Evolutionary conservation across 2,329 filamentous ascomycete species (phyloP).

Genomic region (Aspergillus vadensis): DNA sequence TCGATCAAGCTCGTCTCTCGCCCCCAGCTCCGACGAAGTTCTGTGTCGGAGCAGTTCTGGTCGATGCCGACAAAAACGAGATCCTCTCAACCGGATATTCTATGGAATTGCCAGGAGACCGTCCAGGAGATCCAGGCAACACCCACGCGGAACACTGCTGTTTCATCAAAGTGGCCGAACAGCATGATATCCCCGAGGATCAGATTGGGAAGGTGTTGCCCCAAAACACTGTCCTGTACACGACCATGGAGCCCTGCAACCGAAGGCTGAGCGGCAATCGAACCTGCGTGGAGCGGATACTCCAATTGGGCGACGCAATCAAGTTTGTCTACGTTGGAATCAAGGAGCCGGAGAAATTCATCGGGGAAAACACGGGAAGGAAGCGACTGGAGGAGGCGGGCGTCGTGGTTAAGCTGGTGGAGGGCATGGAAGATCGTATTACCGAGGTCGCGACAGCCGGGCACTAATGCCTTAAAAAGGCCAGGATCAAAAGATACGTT

Average conservation of each 20-base stretch:
- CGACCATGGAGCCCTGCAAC: slow-evolving; percentile 52
- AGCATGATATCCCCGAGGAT: slow-evolving; percentile 39
- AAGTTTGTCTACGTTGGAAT: slow-evolving; percentile 44
- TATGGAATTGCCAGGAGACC: slow-evolving; percentile 41
- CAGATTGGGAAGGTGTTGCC: slow-evolving; percentile 42
- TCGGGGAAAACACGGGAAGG: slow-evolving; percentile 35
- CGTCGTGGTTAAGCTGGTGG: slow-evolving; percentile 19
- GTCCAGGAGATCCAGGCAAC: slow-evolving; percentile 41
- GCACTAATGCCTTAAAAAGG: neutral
- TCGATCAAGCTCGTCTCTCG: slow-evolving; percentile 39
- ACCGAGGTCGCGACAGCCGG: slow-evolving; percentile 16
- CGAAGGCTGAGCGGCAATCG: slow-evolving; percentile 44
- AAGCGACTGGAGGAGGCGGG: slow-evolving; percentile 22
- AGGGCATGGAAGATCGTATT: slow-evolving; percentile 23
- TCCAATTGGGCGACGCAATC: slow-evolving; percentile 36
- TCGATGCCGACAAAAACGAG: slow-evolving; percentile 39
- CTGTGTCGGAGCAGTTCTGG: slow-evolving; percentile 47
- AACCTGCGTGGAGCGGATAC: slow-evolving; percentile 42
- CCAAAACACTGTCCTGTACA: slow-evolving; percentile 46
- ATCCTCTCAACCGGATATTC: slow-evolving; percentile 50
- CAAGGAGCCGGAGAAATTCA: slow-evolving; percentile 43
- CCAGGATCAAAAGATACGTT: no score
- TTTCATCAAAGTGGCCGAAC: slow-evolving; percentile 49
- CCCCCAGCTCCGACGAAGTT: slow-evolving; percentile 45
- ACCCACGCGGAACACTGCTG: slow-evolving; percentile 46